phyloP scores from a whole-genome alignment of 2,329 filamentous ascomycete species.

The Dactylellina parvicollis region DNA sequence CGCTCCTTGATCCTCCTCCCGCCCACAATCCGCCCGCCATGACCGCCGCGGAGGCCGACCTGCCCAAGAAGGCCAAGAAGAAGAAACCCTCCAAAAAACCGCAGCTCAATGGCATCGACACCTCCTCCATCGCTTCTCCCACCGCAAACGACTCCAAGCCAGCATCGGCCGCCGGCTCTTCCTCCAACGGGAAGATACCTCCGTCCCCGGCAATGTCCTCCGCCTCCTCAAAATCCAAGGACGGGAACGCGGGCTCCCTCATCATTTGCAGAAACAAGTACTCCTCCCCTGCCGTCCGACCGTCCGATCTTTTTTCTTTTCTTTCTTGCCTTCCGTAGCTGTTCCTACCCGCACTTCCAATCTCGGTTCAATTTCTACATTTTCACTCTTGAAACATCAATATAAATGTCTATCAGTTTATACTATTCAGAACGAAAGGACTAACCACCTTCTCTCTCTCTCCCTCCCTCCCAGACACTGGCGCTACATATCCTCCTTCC shows the following conservation, averaged over 20 bases:
- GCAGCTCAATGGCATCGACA: conserved; percentile 53
- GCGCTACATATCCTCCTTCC: conserved; percentile 84
- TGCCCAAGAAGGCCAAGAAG: conserved; percentile 32
- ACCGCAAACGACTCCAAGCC: background rate
- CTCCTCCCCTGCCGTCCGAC: background rate
- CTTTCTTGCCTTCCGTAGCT: background rate
- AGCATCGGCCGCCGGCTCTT: conserved; percentile 13
- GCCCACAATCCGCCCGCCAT: conserved; percentile 5
- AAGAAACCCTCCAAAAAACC: conserved; percentile 40
- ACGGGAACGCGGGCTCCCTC: conserved; percentile 44
- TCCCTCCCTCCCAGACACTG: conserved; percentile 71
- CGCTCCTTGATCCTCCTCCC: conserved; percentile 35
- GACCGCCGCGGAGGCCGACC: conserved; percentile 32
- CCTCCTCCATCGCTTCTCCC: conserved; percentile 18
- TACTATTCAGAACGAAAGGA: background rate
- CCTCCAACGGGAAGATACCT: conserved; percentile 47
- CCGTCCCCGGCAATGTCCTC: conserved; percentile 51
- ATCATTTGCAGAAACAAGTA: conserved; percentile 54
- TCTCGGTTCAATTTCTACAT: background rate
- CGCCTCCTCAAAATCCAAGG: conserved; percentile 49
- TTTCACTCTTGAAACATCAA: background rate
- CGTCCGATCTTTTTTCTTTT: background rate
- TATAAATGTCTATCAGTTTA: background rate
- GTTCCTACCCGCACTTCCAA: background rate
- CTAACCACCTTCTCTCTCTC: background rate